Evolutionary conservation across 139 green algal species (phyloP).

Genomic region (Pseudopediastrum boryanum): DNA sequence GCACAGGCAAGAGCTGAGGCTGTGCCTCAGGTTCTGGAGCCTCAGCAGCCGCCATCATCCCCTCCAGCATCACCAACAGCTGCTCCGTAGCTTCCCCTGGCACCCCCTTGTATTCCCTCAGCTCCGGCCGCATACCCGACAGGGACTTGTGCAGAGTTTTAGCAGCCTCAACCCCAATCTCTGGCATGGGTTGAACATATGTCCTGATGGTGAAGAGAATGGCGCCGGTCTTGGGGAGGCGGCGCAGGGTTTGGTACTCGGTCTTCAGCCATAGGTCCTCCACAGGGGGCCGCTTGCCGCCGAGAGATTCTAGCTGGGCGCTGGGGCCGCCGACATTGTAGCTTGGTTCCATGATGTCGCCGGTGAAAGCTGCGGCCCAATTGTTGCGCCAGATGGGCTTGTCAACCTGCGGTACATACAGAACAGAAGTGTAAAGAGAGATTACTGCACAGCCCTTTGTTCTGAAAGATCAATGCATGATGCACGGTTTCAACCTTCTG

Average conservation of each 20-base stretch:
- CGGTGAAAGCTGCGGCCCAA: slow-evolving; percentile 40
- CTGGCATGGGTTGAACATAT: slow-evolving; percentile 34
- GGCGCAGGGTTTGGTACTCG: slow-evolving; percentile 44
- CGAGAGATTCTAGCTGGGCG: slow-evolving; percentile 2
- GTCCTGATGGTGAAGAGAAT: slow-evolving; percentile 46
- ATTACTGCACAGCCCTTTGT: too few relatives aligned
- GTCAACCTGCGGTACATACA: slow-evolving; percentile 20
- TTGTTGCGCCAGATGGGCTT: slow-evolving; percentile 50
- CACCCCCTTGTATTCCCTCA: slow-evolving; percentile 35
- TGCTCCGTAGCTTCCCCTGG: slow-evolving; percentile 17
- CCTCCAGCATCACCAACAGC: slow-evolving; percentile 21
- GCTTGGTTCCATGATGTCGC: slow-evolving; percentile 22
- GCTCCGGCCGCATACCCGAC: background rate
- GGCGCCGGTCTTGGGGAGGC: slow-evolving; percentile 15
- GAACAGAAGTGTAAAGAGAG: too few relatives aligned
- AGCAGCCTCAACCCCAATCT: slow-evolving; percentile 18
- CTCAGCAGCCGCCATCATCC: background rate
- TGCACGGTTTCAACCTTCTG: too few relatives aligned
- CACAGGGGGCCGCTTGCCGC: background rate
- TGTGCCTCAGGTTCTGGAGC: too few relatives aligned
- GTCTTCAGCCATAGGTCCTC: slow-evolving; percentile 35
- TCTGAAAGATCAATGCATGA: too few relatives aligned
- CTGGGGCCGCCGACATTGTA: slow-evolving; percentile 23
- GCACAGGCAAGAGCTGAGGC: too few relatives aligned
- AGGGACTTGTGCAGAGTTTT: slow-evolving; percentile 12